A percentile compares a stretch with the other conserved stretches of the same genome.
Conservation (phyloP, 2,329 filamentous ascomycete species). For the Paraphaeosphaeria sporulosa region DNA sequence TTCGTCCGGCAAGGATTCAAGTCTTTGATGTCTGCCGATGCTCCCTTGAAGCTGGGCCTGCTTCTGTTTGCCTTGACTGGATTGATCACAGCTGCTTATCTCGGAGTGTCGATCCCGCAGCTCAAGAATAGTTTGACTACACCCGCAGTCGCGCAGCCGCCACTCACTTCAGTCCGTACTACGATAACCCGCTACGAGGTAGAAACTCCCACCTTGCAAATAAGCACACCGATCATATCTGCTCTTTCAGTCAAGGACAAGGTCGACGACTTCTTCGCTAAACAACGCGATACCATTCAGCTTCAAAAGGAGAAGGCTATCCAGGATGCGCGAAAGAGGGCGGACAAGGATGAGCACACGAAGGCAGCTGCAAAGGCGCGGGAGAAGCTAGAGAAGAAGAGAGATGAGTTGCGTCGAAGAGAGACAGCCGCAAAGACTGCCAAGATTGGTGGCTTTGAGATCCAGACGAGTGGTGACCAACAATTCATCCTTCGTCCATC, state of each 20-base stretch:
- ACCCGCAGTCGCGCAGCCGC: background rate
- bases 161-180: too few species aligned
- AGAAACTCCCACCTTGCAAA: background rate
- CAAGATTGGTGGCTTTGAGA: constrained; percentile 55
- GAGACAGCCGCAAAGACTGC: constrained; percentile 27
- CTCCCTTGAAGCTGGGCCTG: background rate
- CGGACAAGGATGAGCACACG: background rate
- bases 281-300: background rate
- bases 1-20: background rate
- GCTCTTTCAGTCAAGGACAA: constrained; percentile 1
- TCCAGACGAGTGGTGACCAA: constrained; percentile 62
- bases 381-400: constrained; percentile 7
- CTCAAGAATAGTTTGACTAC: background rate
- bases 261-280: background rate
- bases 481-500: constrained; percentile 62
- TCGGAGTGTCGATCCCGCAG: background rate
- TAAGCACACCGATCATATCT: background rate
- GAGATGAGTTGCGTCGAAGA: constrained; percentile 9
- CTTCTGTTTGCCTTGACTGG: background rate
- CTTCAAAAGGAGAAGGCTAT: background rate
- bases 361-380: background rate
- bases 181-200: too few species aligned
- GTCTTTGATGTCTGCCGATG: background rate
- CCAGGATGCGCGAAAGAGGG: background rate
- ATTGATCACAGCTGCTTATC: background rate